Conservation (phyloP, 768 basidiomycete genomes). For the Candolleomyces eurysporus region DNA sequence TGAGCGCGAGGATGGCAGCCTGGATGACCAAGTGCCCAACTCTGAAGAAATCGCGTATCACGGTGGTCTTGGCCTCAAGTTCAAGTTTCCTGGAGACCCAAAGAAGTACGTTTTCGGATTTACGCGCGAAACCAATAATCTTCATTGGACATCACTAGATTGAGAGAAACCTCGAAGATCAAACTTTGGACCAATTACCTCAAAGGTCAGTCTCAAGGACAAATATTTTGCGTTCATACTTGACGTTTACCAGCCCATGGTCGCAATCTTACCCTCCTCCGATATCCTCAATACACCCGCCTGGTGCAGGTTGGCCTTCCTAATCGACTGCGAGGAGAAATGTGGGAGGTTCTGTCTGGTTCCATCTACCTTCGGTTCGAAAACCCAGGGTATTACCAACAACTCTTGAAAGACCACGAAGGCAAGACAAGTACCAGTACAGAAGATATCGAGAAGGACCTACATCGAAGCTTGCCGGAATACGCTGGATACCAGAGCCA, state of each 20-base stretch:
- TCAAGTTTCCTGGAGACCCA: slow-evolving; percentile 90
- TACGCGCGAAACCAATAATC: not conserved
- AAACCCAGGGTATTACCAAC: slow-evolving; percentile 80
- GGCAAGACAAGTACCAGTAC: slow-evolving; percentile 85
- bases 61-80: slow-evolving; percentile 76
- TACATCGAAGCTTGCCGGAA: slow-evolving; percentile 94
- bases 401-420: slow-evolving; percentile 70
- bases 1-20: slow-evolving; percentile 67
- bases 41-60: slow-evolving; percentile 58
- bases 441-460: slow-evolving; percentile 98
- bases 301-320: slow-evolving; percentile 96
- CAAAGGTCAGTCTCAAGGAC: slow-evolving; percentile 45
- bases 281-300: slow-evolving; percentile 96
- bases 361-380: slow-evolving; percentile 88
- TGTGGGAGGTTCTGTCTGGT: slow-evolving; percentile 97
- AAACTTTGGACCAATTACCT: slow-evolving; percentile 94
- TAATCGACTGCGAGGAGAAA: slow-evolving; percentile 90
- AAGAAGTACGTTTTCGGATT: slow-evolving; percentile 62
- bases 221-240: slow-evolving; percentile 2
- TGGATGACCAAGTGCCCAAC: slow-evolving; percentile 50
- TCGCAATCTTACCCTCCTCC: slow-evolving; percentile 89
- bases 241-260: slow-evolving; percentile 66
- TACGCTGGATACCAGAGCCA: slow-evolving; percentile 94
- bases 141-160: slow-evolving; percentile 36
- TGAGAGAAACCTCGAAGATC: slow-evolving; percentile 90